phyloP scores from a whole-genome alignment of 2,329 filamentous ascomycete genomes.

The Ceratocystiopsis sp. region DNA sequence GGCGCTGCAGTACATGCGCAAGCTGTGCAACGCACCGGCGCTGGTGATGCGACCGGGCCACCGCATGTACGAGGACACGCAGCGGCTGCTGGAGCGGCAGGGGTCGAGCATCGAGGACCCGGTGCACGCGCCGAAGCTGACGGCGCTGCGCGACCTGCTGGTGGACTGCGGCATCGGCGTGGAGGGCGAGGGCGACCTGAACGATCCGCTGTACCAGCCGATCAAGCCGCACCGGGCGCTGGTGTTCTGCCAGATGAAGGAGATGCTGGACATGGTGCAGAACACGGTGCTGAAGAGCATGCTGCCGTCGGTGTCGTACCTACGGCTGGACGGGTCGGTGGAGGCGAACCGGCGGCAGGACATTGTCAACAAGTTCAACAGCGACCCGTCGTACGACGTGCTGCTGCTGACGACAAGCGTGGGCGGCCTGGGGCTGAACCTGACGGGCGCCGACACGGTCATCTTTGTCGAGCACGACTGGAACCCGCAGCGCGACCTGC shows the following conservation, averaged over 20 bases:
- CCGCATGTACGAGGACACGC: constrained; percentile 76
- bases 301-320: constrained; percentile 80
- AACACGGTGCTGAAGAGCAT: constrained; percentile 79
- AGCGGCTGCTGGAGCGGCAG: constrained; percentile 60
- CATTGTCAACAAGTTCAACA: constrained; percentile 98
- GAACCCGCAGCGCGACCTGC: constrained; percentile 97
- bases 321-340: constrained; percentile 85
- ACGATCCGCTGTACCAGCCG: constrained; percentile 51
- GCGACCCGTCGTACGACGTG: constrained; percentile 90
- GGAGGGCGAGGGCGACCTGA: constrained; percentile 40
- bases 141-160: constrained; percentile 76
- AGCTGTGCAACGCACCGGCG: constrained; percentile 93
- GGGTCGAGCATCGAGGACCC: constrained; percentile 73
- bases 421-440: constrained; percentile 81
- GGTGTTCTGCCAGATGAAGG: constrained; percentile 99
- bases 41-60: constrained; percentile 91
- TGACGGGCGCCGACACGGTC: constrained; percentile 94
- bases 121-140: constrained; percentile 80
- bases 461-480: constrained; percentile 99
- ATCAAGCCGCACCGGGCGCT: constrained; percentile 93
- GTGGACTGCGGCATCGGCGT: constrained; percentile 95
- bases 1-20: constrained; percentile 97
- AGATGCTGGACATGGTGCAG: constrained; percentile 99
- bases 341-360: constrained; percentile 89
- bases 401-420: constrained; percentile 88